Evolutionary conservation across 1,139 yeast species (phyloP), one percentile per base, ranked within the genome.

Genomic region (Kurtzmaniella quercitrusa): DNA sequence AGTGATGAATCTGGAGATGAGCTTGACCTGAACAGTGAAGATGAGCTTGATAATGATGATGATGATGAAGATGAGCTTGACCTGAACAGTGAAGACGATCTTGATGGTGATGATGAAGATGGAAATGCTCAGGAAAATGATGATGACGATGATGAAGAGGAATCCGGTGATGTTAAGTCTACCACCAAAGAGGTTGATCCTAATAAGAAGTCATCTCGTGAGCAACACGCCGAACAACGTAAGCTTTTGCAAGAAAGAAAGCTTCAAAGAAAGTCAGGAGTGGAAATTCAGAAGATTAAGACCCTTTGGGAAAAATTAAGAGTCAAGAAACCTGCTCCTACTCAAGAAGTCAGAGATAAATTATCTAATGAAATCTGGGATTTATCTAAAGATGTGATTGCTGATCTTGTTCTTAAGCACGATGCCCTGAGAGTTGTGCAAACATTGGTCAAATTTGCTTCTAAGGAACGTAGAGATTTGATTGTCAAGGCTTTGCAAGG

Each of bases 371-470:
- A 91, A 64, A 82, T 88, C 36, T 91, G 97, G 96, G 82, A 76
- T 18, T 74, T 88, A 48, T 73, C 95, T 39, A 78, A 84, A 55
- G 91, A 85, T 56, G 80, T 82, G 40, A 78, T 89, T 44, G 79
- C 80, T 53, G 98, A 91, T 55, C 75, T 93, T 52, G 97, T 91
- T 33, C 65, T 93, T 68, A 91, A 93, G 69, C 98, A 93, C 60
- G 98, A 93, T 72, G 94, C 98, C 15, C 88, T 96, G 23, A 80
- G 98, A 67, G 94, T 93, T 44, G 95, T 93, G 22, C 98, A 93
- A 65, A 89, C 98, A 3, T 76, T 93, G 53, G 83, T 93, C 48
- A 93, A 93, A 63, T 88, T 84, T 61, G 82, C 95, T 6, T 74
- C 85, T 38, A 87, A 84, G 58, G 87, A 82, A 46, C 84, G 93